These are phyloP conservation scores for Emergomyces pasteurianus DNA, from an alignment of 2,329 filamentous ascomycete species.

Conservation along the genomic window DNA sequence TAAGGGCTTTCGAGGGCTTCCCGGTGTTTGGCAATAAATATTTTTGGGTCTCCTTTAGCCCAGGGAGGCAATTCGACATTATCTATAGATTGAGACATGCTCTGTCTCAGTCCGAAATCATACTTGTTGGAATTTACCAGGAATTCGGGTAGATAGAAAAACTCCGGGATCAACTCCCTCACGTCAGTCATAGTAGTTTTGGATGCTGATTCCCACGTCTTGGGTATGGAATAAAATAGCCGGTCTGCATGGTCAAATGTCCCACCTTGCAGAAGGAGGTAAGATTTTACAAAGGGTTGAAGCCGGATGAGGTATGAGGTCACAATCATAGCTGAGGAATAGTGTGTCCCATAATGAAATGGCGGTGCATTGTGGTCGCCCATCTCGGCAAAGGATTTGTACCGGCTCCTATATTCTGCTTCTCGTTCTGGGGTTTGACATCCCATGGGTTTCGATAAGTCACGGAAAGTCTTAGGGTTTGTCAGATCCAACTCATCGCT, in stretches of 20 bases:
- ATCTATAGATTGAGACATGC: conserved; percentile 66
- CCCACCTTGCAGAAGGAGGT: conserved; percentile 86
- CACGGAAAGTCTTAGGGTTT: conserved; percentile 74
- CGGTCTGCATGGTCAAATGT: conserved; percentile 93
- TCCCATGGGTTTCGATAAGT: conserved; percentile 92
- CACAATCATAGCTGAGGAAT: conserved; percentile 98
- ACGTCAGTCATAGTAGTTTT: conserved; percentile 87
- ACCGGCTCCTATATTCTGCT: conserved; percentile 68
- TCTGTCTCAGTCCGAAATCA: conserved; percentile 82
- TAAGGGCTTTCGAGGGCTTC: conserved; percentile 89
- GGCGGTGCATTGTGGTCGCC: conserved; percentile 62
- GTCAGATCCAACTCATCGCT: conserved; percentile 83
- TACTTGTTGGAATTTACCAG: conserved; percentile 88
- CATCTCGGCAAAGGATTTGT: conserved; percentile 81
- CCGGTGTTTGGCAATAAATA: conserved; percentile 92
- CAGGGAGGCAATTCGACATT: conserved; percentile 84
- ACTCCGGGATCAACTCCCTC: conserved; percentile 87
- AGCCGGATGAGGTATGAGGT: conserved; percentile 90
- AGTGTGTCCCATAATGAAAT: conserved; percentile 97
- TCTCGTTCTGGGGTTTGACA: conserved; percentile 70
- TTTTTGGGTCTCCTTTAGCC: conserved; percentile 91
- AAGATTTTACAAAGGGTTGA: conserved; percentile 93
- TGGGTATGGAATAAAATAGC: conserved; percentile 84
- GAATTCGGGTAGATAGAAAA: conserved; percentile 94
- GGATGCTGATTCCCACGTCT: conserved; percentile 84